Evolutionary conservation across 2,329 filamentous ascomycete species (phyloP).

Genomic region (Pseudogymnoascus sp.): DNA sequence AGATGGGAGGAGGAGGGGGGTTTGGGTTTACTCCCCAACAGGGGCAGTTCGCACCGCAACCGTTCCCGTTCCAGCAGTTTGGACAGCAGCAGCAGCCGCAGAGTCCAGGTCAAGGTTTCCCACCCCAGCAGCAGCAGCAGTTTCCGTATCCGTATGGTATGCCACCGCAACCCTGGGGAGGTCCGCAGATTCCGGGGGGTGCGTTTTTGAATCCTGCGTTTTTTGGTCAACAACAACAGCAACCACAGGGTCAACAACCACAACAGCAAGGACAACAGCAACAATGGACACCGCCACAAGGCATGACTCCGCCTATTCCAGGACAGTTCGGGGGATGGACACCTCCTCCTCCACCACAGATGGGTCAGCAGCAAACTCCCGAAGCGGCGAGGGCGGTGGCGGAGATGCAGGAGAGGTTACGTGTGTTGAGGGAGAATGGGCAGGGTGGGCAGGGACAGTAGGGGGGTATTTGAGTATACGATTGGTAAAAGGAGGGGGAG

Average conservation of each 20-base stretch:
- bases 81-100: slow-evolving; percentile 20
- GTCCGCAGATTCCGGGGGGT: slow-evolving; percentile 31
- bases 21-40: neutral
- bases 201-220: slow-evolving; percentile 51
- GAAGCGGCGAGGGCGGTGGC: neutral
- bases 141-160: slow-evolving; percentile 33
- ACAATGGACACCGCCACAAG: neutral
- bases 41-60: neutral
- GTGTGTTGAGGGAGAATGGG: neutral
- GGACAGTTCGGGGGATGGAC: neutral
- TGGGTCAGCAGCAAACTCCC: neutral
- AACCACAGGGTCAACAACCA: slow-evolving; percentile 9
- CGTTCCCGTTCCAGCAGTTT: slow-evolving; percentile 15
- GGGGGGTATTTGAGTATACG: neutral
- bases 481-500: neutral
- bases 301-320: neutral
- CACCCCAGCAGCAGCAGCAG: slow-evolving; percentile 26
- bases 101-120: neutral
- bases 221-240: slow-evolving; percentile 39
- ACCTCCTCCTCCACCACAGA: neutral
- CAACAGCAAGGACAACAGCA: slow-evolving; percentile 28
- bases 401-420: neutral
- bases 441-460: neutral
- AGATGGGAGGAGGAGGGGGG: neutral
- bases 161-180: slow-evolving; percentile 36